A percentile compares a stretch with the other conserved stretches of the same genome.
phyloP scores from a whole-genome alignment of 768 basidiomycete species.

The Strobilomyces dryophilus region DNA sequence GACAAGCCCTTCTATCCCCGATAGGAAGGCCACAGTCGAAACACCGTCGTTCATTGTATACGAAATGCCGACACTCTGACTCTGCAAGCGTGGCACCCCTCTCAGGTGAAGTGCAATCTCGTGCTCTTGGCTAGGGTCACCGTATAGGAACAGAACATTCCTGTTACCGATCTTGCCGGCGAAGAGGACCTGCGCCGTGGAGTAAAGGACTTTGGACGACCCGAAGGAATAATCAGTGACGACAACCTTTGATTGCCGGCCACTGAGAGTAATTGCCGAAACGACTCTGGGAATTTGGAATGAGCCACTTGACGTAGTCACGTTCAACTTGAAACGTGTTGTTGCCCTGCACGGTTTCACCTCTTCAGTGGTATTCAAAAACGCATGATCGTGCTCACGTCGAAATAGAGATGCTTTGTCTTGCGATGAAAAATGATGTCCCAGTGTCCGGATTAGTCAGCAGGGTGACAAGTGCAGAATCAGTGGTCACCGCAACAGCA shows the following conservation, averaged over 20 bases:
- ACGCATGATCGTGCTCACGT: constrained; percentile 40
- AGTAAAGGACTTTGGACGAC: constrained; percentile 54
- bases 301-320: constrained; percentile 48
- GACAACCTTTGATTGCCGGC: constrained; percentile 71
- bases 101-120: constrained; percentile 46
- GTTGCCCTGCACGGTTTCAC: constrained; percentile 13
- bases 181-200: constrained; percentile 71
- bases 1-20: constrained; percentile 54
- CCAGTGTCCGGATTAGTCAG: constrained; percentile 65
- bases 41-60: constrained; percentile 20
- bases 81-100: constrained; percentile 42
- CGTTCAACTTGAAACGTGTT: constrained; percentile 55
- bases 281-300: constrained; percentile 56
- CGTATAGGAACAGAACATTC: constrained; percentile 64
- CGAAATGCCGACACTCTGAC: constrained; percentile 23
- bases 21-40: constrained; percentile 50
- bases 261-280: constrained; percentile 53
- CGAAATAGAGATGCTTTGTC: constrained; percentile 65
- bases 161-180: constrained; percentile 56
- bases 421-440: constrained; percentile 64
- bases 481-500: constrained; percentile 37
- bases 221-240: constrained; percentile 74
- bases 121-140: constrained; percentile 50
- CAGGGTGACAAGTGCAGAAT: constrained; percentile 54
- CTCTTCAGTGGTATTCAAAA: not conserved